These are phyloP conservation scores for Kwoniella europaea DNA, from an alignment of 768 basidiomycete genomes.

Conservation along the genomic window DNA sequence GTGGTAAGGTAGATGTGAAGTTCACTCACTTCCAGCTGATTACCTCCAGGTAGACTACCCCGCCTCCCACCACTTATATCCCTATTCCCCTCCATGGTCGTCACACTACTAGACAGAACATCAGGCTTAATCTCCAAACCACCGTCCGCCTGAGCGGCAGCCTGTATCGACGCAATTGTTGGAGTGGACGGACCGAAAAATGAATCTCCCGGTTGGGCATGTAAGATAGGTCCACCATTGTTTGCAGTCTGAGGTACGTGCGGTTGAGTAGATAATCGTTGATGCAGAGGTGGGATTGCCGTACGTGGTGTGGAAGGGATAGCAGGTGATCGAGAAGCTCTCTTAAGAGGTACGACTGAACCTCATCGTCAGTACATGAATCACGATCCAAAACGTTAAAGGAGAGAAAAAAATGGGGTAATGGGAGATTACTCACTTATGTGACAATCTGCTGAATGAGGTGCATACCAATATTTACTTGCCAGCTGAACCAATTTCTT, in stretches of 20 bases:
- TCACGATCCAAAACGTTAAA: not conserved
- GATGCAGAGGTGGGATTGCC: conserved; percentile 5
- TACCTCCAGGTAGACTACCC: conserved; percentile 23
- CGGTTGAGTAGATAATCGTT: not conserved
- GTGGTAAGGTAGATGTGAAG: not conserved
- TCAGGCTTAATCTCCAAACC: conserved; percentile 11
- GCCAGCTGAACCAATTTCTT: conserved; percentile 23
- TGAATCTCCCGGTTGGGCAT: conserved; percentile 4
- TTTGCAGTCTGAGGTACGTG: conserved; percentile 5
- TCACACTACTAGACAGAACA: conserved; percentile 15
- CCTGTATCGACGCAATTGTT: conserved; percentile 3
- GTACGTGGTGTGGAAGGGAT: conserved; percentile 13
- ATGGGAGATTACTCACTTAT: conserved; percentile 15
- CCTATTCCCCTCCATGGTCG: conserved; percentile 4
- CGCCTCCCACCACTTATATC: conserved; percentile 4
- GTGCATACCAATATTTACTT: conserved; percentile 25
- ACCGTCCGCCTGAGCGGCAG: conserved; percentile 1
- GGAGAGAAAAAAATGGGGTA: not conserved
- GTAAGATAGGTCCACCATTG: not conserved
- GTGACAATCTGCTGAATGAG: conserved; percentile 22
- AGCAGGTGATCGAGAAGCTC: conserved; percentile 6
- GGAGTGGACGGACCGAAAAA: conserved; percentile 6
- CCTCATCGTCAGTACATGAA: not conserved
- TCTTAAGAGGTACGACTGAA: conserved; percentile 15
- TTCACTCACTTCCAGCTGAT: conserved; percentile 16